Conservation (phyloP, 371 early-diverging fungal species). For the Zancudomyces culisetae region DNA sequence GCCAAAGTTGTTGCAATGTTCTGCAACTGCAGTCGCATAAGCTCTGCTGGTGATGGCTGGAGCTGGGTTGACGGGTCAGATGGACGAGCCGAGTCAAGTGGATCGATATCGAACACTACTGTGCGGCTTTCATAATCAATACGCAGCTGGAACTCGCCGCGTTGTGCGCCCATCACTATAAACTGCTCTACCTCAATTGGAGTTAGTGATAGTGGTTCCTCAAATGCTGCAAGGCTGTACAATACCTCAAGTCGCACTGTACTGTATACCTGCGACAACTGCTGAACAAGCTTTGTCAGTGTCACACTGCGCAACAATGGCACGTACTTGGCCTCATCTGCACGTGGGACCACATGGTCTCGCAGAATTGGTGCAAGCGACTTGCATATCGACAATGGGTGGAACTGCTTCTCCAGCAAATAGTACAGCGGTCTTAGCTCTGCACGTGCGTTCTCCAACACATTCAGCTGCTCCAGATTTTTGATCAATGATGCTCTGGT, state of each 20-base stretch:
- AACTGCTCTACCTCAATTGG: conserved; percentile 84
- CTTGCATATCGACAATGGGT: conserved; percentile 90
- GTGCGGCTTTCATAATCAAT: conserved; percentile 82
- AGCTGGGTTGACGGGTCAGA: conserved; percentile 66
- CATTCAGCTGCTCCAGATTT: conserved; percentile 60
- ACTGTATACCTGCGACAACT: conserved; percentile 91
- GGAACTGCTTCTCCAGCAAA: conserved; percentile 85
- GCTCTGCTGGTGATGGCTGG: conserved; percentile 69
- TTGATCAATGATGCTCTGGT: conserved; percentile 76
- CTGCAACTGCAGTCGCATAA: conserved; percentile 67
- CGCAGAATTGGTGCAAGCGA: conserved; percentile 73
- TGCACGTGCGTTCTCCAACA: conserved; percentile 67
- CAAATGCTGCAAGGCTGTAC: conserved; percentile 69
- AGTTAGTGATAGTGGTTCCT: conserved; percentile 63
- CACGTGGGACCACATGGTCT: conserved; percentile 35
- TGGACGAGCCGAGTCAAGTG: conserved; percentile 49
- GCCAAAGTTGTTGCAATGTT: conserved; percentile 56
- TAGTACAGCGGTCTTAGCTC: conserved; percentile 83
- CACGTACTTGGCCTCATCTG: conserved; percentile 68
- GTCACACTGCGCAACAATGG: conserved; percentile 86
- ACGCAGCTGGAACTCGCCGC: conserved; percentile 85
- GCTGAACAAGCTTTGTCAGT: conserved; percentile 84
- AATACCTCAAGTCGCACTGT: conserved; percentile 86
- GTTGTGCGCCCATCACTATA: conserved; percentile 90
- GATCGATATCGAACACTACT: conserved; percentile 71